Percentiles rank a stretch among this genome's conserved stretches.
Conservation (phyloP, 2,329 filamentous ascomycete genomes). For the Monosporascus sp. region DNA sequence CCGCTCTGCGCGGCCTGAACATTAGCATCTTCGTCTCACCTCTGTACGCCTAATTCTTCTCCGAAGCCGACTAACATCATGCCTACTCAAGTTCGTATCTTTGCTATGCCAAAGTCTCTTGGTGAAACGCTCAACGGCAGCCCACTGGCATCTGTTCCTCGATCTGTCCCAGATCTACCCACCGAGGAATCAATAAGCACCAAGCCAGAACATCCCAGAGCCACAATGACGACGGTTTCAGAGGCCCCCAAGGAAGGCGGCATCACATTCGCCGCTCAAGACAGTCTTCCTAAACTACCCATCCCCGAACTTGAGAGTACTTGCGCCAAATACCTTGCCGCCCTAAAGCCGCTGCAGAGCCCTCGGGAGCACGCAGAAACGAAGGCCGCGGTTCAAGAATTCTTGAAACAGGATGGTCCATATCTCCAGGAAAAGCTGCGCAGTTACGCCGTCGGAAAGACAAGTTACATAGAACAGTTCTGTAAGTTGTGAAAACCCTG, state of each 20-base stretch:
- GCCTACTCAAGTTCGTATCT: slow-evolving; percentile 64
- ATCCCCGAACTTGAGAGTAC: slow-evolving; percentile 83
- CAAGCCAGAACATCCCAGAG: slow-evolving; percentile 26
- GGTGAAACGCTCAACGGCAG: slow-evolving; percentile 60
- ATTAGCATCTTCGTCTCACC: slow-evolving; percentile 75
- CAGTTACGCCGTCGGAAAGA: slow-evolving; percentile 83
- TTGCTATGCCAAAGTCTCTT: slow-evolving; percentile 67
- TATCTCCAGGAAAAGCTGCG: slow-evolving; percentile 84
- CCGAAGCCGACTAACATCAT: slow-evolving; percentile 45
- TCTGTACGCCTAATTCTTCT: slow-evolving; percentile 58
- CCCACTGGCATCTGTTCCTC: slow-evolving; percentile 33
- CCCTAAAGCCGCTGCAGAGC: slow-evolving; percentile 76
- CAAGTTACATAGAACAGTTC: slow-evolving; percentile 98
- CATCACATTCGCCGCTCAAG: slow-evolving; percentile 85
- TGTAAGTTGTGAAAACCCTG: slow-evolving; percentile 55
- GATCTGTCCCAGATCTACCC: slow-evolving; percentile 32
- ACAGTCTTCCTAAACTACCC: slow-evolving; percentile 83
- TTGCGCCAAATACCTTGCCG: slow-evolving; percentile 72
- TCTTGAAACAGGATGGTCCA: slow-evolving; percentile 74
- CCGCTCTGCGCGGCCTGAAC: slow-evolving; percentile 78
- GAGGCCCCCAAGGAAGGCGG: slow-evolving; percentile 58
- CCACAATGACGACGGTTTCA: slow-evolving; percentile 25
- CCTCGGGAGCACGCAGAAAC: slow-evolving; percentile 80
- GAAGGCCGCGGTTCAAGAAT: slow-evolving; percentile 73
- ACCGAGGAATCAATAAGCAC: slow-evolving; percentile 21